Evolutionary conservation across 495 filamentous ascomycete genomes (phyloP), one percentile per base, ranked within the genome.

Genomic region (Penicillium roqueforti): DNA sequence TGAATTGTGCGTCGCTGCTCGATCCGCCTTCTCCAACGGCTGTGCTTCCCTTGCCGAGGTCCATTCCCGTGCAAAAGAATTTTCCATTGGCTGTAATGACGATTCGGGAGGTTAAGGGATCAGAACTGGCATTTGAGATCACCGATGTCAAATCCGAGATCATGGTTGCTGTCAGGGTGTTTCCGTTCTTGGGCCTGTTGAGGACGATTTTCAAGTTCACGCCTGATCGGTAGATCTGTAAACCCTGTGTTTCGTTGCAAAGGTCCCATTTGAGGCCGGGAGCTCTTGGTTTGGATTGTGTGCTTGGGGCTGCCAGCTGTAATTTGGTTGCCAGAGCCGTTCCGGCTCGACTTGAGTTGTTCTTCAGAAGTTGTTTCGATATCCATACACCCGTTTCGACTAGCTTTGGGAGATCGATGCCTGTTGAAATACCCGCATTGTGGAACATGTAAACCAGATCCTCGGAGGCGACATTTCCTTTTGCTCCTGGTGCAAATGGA

Each of bases 401-500:
- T 1, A 78, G 48, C 36, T 62, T 58, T 0, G 55, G 1, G 1
- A 77, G 53, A 53, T 77, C 60, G 20, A 78, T 57, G 1, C 71
- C 73, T 0, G 76, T 77, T 4, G 56, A 38, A 18, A 78, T 57
- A 0, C 73, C 74, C 0, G 63, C 65, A 14, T 64, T 65, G 5
- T 76, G 58, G 22, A 78, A 73, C 59, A 73, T 71, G 28, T 68
- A 66, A 1, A 72, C 74, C 19, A 78, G 16, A 37, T 74, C 73
- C 43, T 76, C 74, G 0, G 69, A 70, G 2, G 73, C 66, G 3
- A 76, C 68, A 52, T 77, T 78, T 1, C 76, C 76, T 25, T 69
- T 73, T 14, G 76, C 76, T 7, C 76, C 76, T 8, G 71, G 70
- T 4, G 74, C 74, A 59, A 71, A 77, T 0, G 76, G 76, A 51